These are phyloP conservation scores for Akanthomyces lecanii DNA, from an alignment of 2,329 filamentous ascomycete species.

Conservation along the genomic window DNA sequence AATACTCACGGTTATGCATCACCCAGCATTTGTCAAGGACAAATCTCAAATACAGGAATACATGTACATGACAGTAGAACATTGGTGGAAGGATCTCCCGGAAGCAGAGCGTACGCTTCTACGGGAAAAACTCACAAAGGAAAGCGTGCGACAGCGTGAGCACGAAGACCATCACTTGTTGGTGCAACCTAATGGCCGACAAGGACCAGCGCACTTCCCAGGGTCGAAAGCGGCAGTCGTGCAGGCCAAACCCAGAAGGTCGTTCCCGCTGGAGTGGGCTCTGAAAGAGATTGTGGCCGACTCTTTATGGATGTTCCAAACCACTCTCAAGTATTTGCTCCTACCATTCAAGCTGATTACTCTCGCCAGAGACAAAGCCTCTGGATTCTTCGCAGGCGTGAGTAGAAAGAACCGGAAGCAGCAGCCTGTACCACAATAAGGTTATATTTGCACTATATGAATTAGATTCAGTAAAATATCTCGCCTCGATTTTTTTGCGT, in stretches of 20 bases:
- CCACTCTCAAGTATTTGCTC: not conserved
- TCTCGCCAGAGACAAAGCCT: not conserved
- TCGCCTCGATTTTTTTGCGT: not conserved
- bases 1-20: constrained; percentile 74
- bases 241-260: constrained; percentile 20
- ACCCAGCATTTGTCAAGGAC: constrained; percentile 72
- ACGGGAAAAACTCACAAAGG: constrained; percentile 25
- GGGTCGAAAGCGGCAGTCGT: constrained; percentile 25
- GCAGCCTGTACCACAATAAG: not conserved
- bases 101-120: constrained; percentile 22
- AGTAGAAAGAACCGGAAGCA: not conserved
- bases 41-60: constrained; percentile 69
- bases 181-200: constrained; percentile 22
- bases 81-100: constrained; percentile 61
- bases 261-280: constrained; percentile 24
- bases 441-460: not conserved
- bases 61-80: constrained; percentile 77
- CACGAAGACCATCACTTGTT: constrained; percentile 29
- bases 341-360: not conserved
- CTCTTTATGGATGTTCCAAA: constrained; percentile 8
- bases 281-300: constrained; percentile 9
- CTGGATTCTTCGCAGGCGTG: not conserved
- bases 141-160: constrained; percentile 24
- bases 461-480: not conserved
- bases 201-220: constrained; percentile 25